phyloP scores from a whole-genome alignment of 805 yeast species.

The Blastobotrys robertii region DNA sequence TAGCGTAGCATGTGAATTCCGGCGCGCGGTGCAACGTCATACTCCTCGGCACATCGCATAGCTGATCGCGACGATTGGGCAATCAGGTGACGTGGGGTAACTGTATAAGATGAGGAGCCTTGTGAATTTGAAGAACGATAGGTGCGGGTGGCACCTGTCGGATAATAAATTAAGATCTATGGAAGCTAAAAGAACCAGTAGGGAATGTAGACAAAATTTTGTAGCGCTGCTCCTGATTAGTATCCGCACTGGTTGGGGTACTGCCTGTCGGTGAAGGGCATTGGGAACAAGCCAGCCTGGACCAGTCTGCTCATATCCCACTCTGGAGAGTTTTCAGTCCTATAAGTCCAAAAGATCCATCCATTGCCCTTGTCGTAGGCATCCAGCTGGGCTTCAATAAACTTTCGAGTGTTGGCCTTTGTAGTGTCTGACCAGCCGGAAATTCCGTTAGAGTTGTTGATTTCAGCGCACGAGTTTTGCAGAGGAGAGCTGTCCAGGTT shows the following conservation, averaged over 20 bases:
- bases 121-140: neutral
- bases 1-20: too few species aligned
- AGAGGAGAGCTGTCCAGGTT: conserved; percentile 33
- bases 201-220: neutral
- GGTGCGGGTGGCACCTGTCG: neutral
- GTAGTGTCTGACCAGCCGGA: conserved; percentile 50
- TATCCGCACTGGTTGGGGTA: conserved; percentile 59
- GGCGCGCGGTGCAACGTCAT: too few species aligned
- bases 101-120: too few species aligned
- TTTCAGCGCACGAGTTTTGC: conserved; percentile 55
- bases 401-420: conserved; percentile 51
- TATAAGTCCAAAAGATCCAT: conserved; percentile 93
- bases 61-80: too few species aligned
- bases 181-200: neutral
- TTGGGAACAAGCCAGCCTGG: conserved; percentile 60
- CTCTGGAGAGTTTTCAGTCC: conserved; percentile 72
- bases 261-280: conserved; percentile 60
- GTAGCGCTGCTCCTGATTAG: conserved; percentile 9
- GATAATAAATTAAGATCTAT: neutral
- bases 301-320: conserved; percentile 72
- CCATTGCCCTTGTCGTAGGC: conserved; percentile 66
- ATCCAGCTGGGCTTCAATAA: conserved; percentile 84
- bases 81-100: too few species aligned
- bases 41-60: too few species aligned
- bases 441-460: conserved; percentile 38